A percentile compares a stretch with the other conserved stretches of the same genome.
These are phyloP conservation scores for Pisolithus sp. DNA, from an alignment of 768 basidiomycete species.

Conservation along the genomic window DNA sequence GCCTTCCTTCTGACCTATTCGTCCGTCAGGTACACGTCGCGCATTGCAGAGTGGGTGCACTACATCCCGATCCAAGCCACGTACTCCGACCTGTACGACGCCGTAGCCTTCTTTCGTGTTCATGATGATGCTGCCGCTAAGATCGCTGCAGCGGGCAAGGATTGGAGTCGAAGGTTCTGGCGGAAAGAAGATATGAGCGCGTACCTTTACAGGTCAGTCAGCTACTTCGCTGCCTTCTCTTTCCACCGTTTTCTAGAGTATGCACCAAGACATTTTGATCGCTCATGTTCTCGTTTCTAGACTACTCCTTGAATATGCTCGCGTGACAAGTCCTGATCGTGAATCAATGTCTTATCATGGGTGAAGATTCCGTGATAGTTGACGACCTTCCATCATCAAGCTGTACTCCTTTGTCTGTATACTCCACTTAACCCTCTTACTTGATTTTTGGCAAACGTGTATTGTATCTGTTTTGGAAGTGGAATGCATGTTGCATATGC, in stretches of 20 bases:
- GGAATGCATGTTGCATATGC: neutral
- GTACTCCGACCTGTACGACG: constrained; percentile 63
- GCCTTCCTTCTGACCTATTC: neutral
- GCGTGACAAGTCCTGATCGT: constrained; percentile 44
- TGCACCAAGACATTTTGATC: neutral
- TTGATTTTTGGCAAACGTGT: too few species aligned
- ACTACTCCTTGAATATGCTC: constrained; percentile 48
- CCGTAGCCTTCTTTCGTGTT: constrained; percentile 64
- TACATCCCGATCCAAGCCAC: constrained; percentile 66
- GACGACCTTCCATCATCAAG: too few species aligned
- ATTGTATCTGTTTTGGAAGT: too few species aligned
- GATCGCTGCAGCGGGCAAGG: constrained; percentile 50
- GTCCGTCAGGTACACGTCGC: constrained; percentile 40
- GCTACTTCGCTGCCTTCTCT: neutral
- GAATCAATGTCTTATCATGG: constrained; percentile 33
- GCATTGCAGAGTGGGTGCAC: constrained; percentile 59
- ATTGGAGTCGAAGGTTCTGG: constrained; percentile 57
- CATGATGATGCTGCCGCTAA: constrained; percentile 54
- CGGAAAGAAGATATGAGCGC: constrained; percentile 53
- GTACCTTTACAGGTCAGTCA: constrained; percentile 49
- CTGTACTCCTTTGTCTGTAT: too few species aligned
- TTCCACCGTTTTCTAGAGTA: neutral
- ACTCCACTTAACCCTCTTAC: too few species aligned
- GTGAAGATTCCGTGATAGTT: neutral
- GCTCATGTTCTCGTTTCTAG: constrained; percentile 18